These are phyloP conservation scores for Daldinia sp. DNA, from an alignment of 2,329 filamentous ascomycete species.

Conservation along the genomic window DNA sequence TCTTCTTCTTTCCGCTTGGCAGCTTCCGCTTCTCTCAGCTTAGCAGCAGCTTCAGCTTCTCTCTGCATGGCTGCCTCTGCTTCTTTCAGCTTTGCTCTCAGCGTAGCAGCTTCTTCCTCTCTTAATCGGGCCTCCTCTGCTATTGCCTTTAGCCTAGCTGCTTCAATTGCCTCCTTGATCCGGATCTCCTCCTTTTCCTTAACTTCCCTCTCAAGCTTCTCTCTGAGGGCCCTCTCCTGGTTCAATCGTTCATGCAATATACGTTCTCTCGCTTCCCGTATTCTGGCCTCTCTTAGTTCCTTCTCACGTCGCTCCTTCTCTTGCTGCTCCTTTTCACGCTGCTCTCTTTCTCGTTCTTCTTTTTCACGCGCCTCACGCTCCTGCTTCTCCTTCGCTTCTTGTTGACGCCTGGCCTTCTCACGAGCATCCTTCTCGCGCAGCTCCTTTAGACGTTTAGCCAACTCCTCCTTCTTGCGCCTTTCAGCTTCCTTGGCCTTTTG, in stretches of 20 bases:
- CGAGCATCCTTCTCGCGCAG: conserved; percentile 64
- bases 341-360: conserved; percentile 52
- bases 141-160: conserved; percentile 6
- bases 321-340: conserved; percentile 53
- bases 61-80: conserved; percentile 48
- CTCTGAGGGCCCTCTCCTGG: conserved; percentile 61
- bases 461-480: conserved; percentile 69
- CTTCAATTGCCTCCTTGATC: conserved; percentile 8
- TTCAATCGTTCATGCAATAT: conserved; percentile 49
- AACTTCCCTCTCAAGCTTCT: conserved; percentile 59
- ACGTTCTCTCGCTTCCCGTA: conserved; percentile 54
- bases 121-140: conserved; percentile 7
- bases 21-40: conserved; percentile 34
- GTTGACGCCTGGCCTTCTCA: conserved; percentile 51
- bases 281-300: conserved; percentile 48
- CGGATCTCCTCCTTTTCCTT: conserved; percentile 51
- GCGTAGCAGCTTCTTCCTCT: conserved; percentile 7
- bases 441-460: conserved; percentile 64
- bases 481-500: conserved; percentile 72
- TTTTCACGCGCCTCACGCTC: conserved; percentile 53
- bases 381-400: conserved; percentile 51
- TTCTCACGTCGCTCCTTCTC: conserved; percentile 49
- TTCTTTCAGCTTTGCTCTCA: conserved; percentile 24
- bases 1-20: conserved; percentile 23
- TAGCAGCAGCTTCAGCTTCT: conserved; percentile 44